These are phyloP conservation scores for Nemania abortiva DNA, from an alignment of 2,329 filamentous ascomycete species.

Conservation along the genomic window DNA sequence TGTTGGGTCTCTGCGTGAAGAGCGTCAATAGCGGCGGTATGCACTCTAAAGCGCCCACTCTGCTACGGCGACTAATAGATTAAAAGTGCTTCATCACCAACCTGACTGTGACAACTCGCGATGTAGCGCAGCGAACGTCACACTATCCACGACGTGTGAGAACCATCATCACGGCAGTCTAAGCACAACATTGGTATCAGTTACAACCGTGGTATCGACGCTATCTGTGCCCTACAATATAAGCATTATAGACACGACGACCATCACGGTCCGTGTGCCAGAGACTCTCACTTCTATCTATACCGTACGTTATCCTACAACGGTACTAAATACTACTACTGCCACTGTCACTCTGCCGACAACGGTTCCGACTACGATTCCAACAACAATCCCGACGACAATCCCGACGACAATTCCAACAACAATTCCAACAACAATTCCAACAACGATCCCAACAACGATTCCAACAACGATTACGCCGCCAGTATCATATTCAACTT, in stretches of 20 bases:
- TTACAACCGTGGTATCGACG: constrained; percentile 12
- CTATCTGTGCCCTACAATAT: constrained; percentile 1
- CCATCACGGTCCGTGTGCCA: constrained; percentile 33
- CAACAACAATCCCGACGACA: too few species aligned
- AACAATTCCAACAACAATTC: too few species aligned
- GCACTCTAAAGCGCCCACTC: constrained; percentile 6
- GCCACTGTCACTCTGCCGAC: constrained; percentile 24
- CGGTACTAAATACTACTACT: constrained; percentile 38
- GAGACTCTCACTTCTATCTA: constrained; percentile 38
- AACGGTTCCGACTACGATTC: too few species aligned
- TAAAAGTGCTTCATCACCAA: constrained; percentile 30
- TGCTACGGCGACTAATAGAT: constrained; percentile 26
- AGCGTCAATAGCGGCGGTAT: constrained; percentile 40
- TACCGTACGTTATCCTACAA: constrained; percentile 36
- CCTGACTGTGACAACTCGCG: constrained; percentile 32
- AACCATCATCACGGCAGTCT: constrained; percentile 20
- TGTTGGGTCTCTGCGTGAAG: constrained; percentile 42
- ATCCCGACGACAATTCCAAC: too few species aligned
- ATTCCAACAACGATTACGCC: constrained; percentile 20
- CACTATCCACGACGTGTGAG: constrained; percentile 25
- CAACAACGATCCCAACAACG: too few species aligned
- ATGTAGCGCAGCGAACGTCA: constrained; percentile 25
- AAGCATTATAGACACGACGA: constrained; percentile 3
- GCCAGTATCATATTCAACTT: constrained; percentile 14
- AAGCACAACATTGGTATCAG: constrained; percentile 19